Base-by-base conservation (phyloP, 805 yeast genomes). In the Ogataea sp. region DNA sequence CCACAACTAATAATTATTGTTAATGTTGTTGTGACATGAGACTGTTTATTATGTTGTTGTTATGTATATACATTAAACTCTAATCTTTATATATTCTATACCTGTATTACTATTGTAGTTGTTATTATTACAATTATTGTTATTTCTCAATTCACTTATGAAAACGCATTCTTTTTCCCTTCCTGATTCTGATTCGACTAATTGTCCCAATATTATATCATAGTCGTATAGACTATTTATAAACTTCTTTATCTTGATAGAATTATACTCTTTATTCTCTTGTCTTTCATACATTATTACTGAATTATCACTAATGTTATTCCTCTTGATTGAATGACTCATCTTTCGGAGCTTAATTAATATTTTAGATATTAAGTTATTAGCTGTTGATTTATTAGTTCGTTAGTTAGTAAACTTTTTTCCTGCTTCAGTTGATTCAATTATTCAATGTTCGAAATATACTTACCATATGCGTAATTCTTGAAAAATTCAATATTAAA, bases 401-500 rank as follows among this genome's bases (percentile, higher is more conserved):
- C n/a, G 26, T 20, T 31, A 20, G 26, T 39, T 29, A 21, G 26
- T 24, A 30, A 7, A n/a, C n/a, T n/a, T n/a, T n/a, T n/a, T n/a
- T n/a, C n/a, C n/a, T n/a, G n/a, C n/a, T n/a, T n/a, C n/a, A n/a
- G 3, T 39, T 8, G 15, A 20, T 25, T 20, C 20, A 31, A n/a
- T 2, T 24, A 10, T 15, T 5, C 6, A 28, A n/a, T 16, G 6
- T 4, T 15, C 16, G 11, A 18, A 15, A 18, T 4, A 25, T 11
- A 51, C 60, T 38, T 44, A 54, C 61, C 59, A 15, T 38, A 18
- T 1, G 44, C 41, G 35, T 48, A 48, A 35, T 50, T 44, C 24
- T 49, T 52, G 34, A 43, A 50, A 25, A 44, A 43, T 25, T 49
- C 55, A 6, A 51, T 21, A 35, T 56, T 55, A 39, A 57, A 54